These are phyloP conservation scores for Leccinum obscurum DNA, from an alignment of 768 basidiomycete genomes.

Conservation along the genomic window DNA sequence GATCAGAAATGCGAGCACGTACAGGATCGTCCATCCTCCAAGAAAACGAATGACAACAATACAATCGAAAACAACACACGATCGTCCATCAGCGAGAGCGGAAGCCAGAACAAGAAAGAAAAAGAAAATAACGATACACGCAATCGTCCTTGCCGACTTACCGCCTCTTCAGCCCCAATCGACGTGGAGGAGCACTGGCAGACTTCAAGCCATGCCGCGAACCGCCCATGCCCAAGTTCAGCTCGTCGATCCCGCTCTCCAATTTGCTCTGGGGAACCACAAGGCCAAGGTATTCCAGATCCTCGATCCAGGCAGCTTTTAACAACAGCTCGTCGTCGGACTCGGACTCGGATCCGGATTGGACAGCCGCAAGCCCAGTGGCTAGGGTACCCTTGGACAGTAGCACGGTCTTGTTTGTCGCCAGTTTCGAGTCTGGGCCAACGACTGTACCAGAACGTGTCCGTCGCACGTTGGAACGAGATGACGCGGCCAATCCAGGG, in stretches of 20 bases:
- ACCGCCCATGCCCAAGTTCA: conserved; percentile 28
- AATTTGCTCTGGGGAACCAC: conserved; percentile 2
- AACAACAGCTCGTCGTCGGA: conserved; percentile 29
- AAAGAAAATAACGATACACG: not conserved
- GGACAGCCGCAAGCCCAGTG: not conserved
- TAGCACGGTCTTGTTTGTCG: not conserved
- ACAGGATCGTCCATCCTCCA: conserved; percentile 5
- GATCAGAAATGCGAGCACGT: conserved; percentile 1
- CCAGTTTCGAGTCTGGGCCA: conserved; percentile 30
- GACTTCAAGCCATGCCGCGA: conserved; percentile 9
- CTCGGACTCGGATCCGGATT: conserved; percentile 13
- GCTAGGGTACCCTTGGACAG: not conserved
- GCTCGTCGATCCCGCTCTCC: conserved; percentile 24
- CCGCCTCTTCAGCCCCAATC: conserved; percentile 10
- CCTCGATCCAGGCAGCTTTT: conserved; percentile 23
- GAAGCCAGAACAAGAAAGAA: not conserved
- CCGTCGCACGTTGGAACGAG: conserved; percentile 33
- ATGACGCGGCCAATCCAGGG: not conserved
- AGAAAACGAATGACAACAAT: conserved; percentile 3
- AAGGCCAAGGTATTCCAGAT: conserved; percentile 23
- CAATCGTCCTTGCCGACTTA: conserved; percentile 1
- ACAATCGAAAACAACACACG: conserved; percentile 4
- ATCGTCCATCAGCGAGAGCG: not conserved
- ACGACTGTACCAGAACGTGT: conserved; percentile 53
- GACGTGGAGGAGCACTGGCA: conserved; percentile 6